These are phyloP conservation scores for Trichoderma arundinaceum DNA, from an alignment of 2,329 filamentous ascomycete species.

Conservation along the genomic window DNA sequence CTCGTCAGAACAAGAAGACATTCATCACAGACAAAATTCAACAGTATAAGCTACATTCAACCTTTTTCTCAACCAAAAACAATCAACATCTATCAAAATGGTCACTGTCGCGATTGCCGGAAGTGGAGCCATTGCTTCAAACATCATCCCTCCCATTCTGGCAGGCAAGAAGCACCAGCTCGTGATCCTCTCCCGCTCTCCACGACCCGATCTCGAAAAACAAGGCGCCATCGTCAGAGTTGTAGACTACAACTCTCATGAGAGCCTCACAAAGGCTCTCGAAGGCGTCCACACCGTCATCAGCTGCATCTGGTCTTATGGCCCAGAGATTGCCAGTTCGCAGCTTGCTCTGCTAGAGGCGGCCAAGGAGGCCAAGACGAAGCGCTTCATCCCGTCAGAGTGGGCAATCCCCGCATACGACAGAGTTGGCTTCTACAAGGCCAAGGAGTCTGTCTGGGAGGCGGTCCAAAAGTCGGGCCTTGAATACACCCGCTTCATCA, in stretches of 20 bases:
- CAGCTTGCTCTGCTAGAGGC: constrained; percentile 26
- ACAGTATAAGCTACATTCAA: not conserved
- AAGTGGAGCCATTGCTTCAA: constrained; percentile 23
- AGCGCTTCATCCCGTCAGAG: constrained; percentile 17
- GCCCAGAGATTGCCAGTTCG: not conserved
- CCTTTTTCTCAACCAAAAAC: not conserved
- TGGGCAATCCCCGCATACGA: constrained; percentile 26
- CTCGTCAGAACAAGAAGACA: not conserved
- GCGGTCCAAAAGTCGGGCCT: constrained; percentile 20
- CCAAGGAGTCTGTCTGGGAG: constrained; percentile 24
- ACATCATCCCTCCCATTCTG: constrained; percentile 26
- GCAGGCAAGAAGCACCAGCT: constrained; percentile 26
- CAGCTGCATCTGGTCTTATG: constrained; percentile 26
- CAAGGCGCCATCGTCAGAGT: constrained; percentile 9
- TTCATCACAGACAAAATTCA: not conserved
- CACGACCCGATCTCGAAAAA: constrained; percentile 9
- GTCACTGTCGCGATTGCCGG: constrained; percentile 27
- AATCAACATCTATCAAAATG: constrained; percentile 13
- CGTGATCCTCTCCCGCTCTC: constrained; percentile 23
- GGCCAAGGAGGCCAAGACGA: constrained; percentile 18
- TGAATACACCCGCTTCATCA: constrained; percentile 30
- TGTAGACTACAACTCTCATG: constrained; percentile 23
- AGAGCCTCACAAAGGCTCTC: constrained; percentile 17
- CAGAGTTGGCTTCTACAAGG: constrained; percentile 1
- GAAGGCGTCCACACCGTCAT: constrained; percentile 24